phyloP scores from a whole-genome alignment of 495 filamentous ascomycete genomes.

The Xylaria palmicola region DNA sequence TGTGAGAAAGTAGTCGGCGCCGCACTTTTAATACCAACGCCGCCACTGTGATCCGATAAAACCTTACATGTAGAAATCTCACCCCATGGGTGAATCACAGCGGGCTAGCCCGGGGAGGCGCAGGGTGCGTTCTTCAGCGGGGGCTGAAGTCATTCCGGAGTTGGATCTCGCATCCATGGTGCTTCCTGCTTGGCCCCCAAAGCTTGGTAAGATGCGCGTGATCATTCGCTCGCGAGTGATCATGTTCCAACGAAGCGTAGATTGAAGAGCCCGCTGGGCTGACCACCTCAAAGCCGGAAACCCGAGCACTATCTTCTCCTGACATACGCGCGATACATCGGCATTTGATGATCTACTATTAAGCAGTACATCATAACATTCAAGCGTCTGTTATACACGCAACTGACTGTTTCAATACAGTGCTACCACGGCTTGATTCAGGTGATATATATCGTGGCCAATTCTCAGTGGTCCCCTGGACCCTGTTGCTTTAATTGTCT shows the following conservation, averaged over 20 bases:
- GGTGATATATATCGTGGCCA: not conserved
- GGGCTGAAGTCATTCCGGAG: slow-evolving; percentile 16
- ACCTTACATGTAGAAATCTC: not conserved
- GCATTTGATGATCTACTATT: no score
- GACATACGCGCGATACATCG: not conserved
- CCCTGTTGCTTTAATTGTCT: not conserved
- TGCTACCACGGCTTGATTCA: slow-evolving; percentile 4
- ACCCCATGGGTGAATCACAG: not conserved
- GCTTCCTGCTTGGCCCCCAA: slow-evolving; percentile 8
- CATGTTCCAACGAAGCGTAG: slow-evolving; percentile 1
- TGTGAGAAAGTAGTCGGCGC: not conserved
- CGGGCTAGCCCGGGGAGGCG: no score
- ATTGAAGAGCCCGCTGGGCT: slow-evolving; percentile 1
- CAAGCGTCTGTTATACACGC: no score
- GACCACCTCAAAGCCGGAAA: slow-evolving; percentile 6
- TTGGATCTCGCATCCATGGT: slow-evolving; percentile 1
- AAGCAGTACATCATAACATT: no score
- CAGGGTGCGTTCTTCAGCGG: slow-evolving; percentile 1
- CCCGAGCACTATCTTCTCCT: not conserved
- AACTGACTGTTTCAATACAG: slow-evolving; percentile 1
- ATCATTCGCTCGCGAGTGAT: slow-evolving; percentile 1
- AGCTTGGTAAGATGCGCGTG: slow-evolving; percentile 8
- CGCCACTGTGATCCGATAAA: not conserved
- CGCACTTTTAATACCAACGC: not conserved
- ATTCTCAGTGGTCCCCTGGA: not conserved